Percentiles rank a stretch among this genome's conserved stretches.
Evolutionary conservation across 2,329 filamentous ascomycete genomes (phyloP).

Genomic region (Fonsecaea monophora): DNA sequence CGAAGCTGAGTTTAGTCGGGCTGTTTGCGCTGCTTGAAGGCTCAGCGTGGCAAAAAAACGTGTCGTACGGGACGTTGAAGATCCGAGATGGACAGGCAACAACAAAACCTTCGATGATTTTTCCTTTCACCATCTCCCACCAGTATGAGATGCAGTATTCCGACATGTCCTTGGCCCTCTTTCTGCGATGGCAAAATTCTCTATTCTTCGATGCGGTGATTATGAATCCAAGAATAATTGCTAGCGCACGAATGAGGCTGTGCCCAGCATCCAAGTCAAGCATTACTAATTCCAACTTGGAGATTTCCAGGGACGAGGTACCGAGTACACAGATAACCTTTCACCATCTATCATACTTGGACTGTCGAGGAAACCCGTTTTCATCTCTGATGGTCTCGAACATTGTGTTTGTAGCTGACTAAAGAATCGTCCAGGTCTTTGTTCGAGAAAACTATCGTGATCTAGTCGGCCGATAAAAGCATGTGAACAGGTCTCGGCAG

Average conservation of each 20-base stretch:
- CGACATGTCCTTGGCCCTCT: not conserved
- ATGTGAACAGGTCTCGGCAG: not conserved
- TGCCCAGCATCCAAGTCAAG: not conserved
- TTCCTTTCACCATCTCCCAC: not conserved
- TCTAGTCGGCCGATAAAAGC: not conserved
- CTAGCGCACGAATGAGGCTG: not conserved
- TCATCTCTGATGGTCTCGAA: not conserved
- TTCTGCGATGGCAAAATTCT: not conserved
- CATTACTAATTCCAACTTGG: slow-evolving; percentile 4
- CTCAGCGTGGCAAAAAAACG: slow-evolving; percentile 3
- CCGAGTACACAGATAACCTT: not conserved
- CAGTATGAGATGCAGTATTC: not conserved
- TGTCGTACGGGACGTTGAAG: not conserved
- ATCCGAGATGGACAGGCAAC: not conserved
- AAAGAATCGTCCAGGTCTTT: not conserved
- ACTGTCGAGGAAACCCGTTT: not conserved
- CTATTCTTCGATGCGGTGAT: not conserved
- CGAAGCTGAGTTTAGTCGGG: not conserved
- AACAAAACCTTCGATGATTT: not conserved
- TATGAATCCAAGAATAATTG: not conserved
- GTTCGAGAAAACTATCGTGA: not conserved
- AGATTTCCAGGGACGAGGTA: not conserved
- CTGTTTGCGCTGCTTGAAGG: not conserved
- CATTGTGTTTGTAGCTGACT: not conserved
- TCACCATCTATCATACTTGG: not conserved